Conservation (phyloP, 2,329 filamentous ascomycete species). For the Phaeosphaeriaceae sp. region DNA sequence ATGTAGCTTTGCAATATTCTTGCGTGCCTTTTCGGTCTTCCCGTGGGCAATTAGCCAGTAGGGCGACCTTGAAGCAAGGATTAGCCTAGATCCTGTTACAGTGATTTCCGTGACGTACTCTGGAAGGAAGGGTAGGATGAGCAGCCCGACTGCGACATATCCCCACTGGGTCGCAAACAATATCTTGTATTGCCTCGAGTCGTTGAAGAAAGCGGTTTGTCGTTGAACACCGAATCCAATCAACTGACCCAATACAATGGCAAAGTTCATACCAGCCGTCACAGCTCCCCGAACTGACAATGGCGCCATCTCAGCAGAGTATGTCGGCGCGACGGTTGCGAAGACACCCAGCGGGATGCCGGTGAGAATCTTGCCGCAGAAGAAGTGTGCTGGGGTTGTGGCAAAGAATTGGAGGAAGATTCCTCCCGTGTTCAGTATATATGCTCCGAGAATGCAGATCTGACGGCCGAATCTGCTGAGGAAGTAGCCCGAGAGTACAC, state of each 20-base stretch:
- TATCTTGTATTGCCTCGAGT: slow-evolving; percentile 26
- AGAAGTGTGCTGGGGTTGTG: slow-evolving; percentile 17
- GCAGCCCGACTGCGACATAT: slow-evolving; percentile 32
- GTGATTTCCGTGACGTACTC: slow-evolving; percentile 24
- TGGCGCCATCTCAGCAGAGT: slow-evolving; percentile 20
- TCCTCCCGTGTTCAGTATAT: slow-evolving; percentile 22
- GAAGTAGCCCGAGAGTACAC: slow-evolving; percentile 14
- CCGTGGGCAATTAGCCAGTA: slow-evolving; percentile 45
- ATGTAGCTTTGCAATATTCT: slow-evolving; percentile 41
- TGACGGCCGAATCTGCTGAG: slow-evolving; percentile 20
- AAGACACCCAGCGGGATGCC: slow-evolving; percentile 21
- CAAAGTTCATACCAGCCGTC: slow-evolving; percentile 24
- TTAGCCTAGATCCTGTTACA: not conserved
- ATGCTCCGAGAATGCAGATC: slow-evolving; percentile 16
- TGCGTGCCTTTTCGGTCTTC: slow-evolving; percentile 35
- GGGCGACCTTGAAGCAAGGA: slow-evolving; percentile 18
- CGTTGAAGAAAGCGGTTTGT: slow-evolving; percentile 31
- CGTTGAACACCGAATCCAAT: slow-evolving; percentile 21
- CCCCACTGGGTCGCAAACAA: slow-evolving; percentile 46
- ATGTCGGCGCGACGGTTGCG: slow-evolving; percentile 17
- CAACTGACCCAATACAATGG: slow-evolving; percentile 23
- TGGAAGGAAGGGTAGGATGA: slow-evolving; percentile 41
- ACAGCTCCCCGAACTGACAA: slow-evolving; percentile 17
- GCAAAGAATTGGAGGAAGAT: slow-evolving; percentile 25
- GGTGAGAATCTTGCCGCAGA: slow-evolving; percentile 20